Base-by-base conservation (phyloP, 441 rosid genomes). In the Hypseocharis bilobata region DNA sequence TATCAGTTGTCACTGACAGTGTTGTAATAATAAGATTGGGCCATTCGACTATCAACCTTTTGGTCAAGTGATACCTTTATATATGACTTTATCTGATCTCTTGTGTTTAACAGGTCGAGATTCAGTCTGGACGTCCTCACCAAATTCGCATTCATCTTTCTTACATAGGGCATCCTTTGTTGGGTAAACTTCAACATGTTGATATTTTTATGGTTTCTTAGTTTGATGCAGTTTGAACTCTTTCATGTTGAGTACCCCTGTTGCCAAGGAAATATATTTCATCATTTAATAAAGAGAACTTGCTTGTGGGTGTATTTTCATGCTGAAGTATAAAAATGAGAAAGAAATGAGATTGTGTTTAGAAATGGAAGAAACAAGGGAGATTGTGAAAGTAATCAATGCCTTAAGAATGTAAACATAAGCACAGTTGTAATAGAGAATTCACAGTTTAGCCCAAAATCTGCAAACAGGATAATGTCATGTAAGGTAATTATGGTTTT, bases 91-190 rank as follows among this genome's bases (percentile, higher is more conserved):
- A 58, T 19, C 20, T 23, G 16, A 26, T 29, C 20, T 36, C 5
- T 11, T n/a, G 13, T 66, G 59, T 63, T 55, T 68, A 63, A 76
- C 81, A 89, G 96, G 96, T 88, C 30, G 86, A 85, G 78, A 92
- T 88, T 70, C 91, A 90, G 62, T 84, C 97, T 11, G 97, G 98
- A 66, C 78, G 96, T 20, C 94, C 98, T 47, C 98, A 86, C 76
- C 98, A 92, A 76, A 92, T 92, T 62, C 85, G 97, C 30, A 90
- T 88, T 74, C 98, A 88, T 82, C 94, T 92, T 75, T 82, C 96
- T 54, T 92, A 79, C 71, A 74, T 84, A 2, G 98, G 98, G 65
- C 89, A 89, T 81, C 88, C 96, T 62, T 81, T 89, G 73, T 62
- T 80, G 13, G 96, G 98, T 89, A 87, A 78, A 66, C 38, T 26